Evolutionary conservation across 176 grass and related monocot species (phyloP).

Genomic region (Oryza meyeriana): DNA sequence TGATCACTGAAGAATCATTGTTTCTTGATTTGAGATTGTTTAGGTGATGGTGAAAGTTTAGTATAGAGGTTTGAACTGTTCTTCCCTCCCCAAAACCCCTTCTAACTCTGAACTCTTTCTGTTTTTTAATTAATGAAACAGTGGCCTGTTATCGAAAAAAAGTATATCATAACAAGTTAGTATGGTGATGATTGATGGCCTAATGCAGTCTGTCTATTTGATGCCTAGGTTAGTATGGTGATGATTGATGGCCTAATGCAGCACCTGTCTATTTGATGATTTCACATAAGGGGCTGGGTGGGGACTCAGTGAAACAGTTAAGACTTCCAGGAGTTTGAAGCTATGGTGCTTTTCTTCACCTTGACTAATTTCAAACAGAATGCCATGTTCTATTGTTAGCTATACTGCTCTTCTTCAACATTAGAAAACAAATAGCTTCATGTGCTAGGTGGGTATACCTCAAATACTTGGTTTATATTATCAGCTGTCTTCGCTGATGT

Average conservation of each 20-base stretch:
- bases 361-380: background rate
- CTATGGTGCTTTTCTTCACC: background rate
- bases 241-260: background rate
- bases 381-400: background rate
- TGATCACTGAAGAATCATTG: background rate
- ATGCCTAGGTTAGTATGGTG: background rate
- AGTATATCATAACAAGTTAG: background rate
- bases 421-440: background rate
- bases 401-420: background rate
- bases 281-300: background rate
- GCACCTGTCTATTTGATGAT: background rate
- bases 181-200: background rate
- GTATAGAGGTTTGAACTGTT: background rate
- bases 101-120: background rate
- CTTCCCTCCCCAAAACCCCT: background rate
- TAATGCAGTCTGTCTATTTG: background rate
- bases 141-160: background rate
- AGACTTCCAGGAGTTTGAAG: background rate
- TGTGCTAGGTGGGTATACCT: conserved; percentile 51
- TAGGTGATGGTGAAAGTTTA: background rate
- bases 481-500: conserved; percentile 95
- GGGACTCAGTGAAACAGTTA: background rate
- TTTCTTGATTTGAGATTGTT: background rate
- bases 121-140: background rate
- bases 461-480: conserved; percentile 96